These are phyloP conservation scores for Cadophora gregata DNA, from an alignment of 2,329 filamentous ascomycete species.

Conservation along the genomic window DNA sequence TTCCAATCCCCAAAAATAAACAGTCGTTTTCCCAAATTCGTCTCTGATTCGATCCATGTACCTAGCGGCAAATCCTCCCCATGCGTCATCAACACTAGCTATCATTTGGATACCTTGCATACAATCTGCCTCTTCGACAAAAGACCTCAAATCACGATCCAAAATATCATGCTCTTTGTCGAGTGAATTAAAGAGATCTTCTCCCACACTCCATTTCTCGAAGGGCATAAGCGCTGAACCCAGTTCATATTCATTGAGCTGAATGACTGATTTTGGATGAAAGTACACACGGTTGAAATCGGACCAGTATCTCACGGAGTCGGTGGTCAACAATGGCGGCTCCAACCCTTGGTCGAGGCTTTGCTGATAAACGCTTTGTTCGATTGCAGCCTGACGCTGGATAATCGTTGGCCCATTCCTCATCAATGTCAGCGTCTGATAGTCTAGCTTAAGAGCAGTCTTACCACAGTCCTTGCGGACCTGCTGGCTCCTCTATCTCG, in stretches of 20 bases:
- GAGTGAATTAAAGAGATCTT: conserved; percentile 74
- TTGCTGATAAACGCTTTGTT: conserved; percentile 76
- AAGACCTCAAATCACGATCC: conserved; percentile 87
- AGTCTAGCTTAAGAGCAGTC: conserved; percentile 20
- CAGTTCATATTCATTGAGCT: conserved; percentile 86
- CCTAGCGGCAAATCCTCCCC: conserved; percentile 76
- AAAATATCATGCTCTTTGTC: conserved; percentile 85
- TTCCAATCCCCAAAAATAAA: conserved; percentile 89
- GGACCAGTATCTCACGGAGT: conserved; percentile 91
- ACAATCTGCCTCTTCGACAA: conserved; percentile 91
- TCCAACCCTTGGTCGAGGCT: conserved; percentile 75
- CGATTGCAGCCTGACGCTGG: conserved; percentile 71
- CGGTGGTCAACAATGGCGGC: conserved; percentile 67
- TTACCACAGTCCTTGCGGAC: conserved; percentile 48
- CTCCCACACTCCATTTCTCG: conserved; percentile 75
- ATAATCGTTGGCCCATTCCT: conserved; percentile 73
- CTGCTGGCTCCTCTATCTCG: conserved; percentile 45
- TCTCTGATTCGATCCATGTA: conserved; percentile 83
- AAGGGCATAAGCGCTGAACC: conserved; percentile 83
- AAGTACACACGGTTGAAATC: conserved; percentile 94
- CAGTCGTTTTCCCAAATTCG: conserved; percentile 85
- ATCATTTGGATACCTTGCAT: conserved; percentile 87
- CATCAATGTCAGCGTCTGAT: conserved; percentile 21
- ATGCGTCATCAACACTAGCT: conserved; percentile 75
- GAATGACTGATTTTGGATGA: conserved; percentile 85